Evolutionary conservation across 495 filamentous ascomycete genomes (phyloP), one percentile per base, ranked within the genome.

Genomic region (Penicillium alfredii): DNA sequence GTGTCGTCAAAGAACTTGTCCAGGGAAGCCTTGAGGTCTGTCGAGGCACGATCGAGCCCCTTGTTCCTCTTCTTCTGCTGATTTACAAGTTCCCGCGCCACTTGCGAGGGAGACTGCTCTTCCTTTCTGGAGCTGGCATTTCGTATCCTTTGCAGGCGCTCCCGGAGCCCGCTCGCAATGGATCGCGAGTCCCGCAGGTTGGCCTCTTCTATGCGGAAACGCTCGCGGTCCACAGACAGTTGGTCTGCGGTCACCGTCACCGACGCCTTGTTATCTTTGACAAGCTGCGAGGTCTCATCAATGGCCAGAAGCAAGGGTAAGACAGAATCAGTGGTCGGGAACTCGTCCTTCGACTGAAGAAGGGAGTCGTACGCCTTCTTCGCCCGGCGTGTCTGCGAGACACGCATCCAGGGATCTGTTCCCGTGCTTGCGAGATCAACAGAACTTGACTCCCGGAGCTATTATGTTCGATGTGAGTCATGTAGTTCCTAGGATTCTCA

Each of bases 1-100:
- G 81, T 72, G 10, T 79, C 65, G 38, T 82, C 74, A 11, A 89
- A 76, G 38, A 94, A 94, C n/a, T 62, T 69, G 46, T 82, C 72
- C 12, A 93, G 68, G 2, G 74, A 73, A 17, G 68, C 65, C 9
- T 82, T 69, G 15, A 92, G 61, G 6, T 58, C 66, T 2, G 60
- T 61, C 0, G 77, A 81, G 30, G 78, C 69, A 19, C 55, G 63
- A 17, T 78, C 55, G 40, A 82, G 76, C 10, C 64, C 45, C 33
- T 62, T 57, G 43, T 74, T 79, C 42, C 75, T 76, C 38, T 66
- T 56, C 44, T 69, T 75, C 41, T 86, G 67, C 12, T 79, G 67
- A 11, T 55, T 58, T 4, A 84, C 60, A 16, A 71, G 62, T 24
- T 84, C 78, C 21, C 67, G 69, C 0, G 77, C 80, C 8, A 80